phyloP scores from a whole-genome alignment of 371 early-diverging fungal species.

The Actinomortierella wolfii region DNA sequence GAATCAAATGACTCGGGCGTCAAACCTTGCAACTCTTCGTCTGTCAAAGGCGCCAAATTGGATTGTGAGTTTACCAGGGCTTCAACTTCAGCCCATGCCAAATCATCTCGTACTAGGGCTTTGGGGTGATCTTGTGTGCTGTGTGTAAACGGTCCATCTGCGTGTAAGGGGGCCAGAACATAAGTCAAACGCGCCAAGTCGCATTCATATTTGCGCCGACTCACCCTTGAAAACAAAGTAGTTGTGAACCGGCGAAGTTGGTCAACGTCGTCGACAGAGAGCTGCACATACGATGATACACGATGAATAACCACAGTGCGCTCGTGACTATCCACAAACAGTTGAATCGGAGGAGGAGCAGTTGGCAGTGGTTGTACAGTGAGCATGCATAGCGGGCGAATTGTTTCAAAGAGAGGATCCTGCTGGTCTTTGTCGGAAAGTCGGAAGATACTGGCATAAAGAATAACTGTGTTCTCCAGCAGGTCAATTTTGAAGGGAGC shows the following conservation, averaged over 20 bases:
- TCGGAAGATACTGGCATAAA: constrained; percentile 11
- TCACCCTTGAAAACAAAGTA: constrained; percentile 51
- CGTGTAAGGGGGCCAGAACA: constrained; percentile 57
- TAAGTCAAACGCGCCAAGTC: constrained; percentile 57
- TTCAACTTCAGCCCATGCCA: too few relatives aligned
- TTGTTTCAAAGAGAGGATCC: constrained; percentile 11
- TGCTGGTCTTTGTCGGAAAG: constrained; percentile 4
- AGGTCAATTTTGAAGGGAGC: not conserved
- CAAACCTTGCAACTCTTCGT: too few relatives aligned
- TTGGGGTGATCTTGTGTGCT: too few relatives aligned
- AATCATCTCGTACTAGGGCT: too few relatives aligned
- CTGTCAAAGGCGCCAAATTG: too few relatives aligned
- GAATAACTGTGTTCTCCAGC: not conserved
- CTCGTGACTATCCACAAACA: constrained; percentile 50
- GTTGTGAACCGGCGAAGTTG: constrained; percentile 57
- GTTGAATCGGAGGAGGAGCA: constrained; percentile 38
- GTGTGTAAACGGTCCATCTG: not conserved
- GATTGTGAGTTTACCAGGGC: too few relatives aligned
- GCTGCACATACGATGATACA: constrained; percentile 14
- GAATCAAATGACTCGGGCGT: too few relatives aligned
- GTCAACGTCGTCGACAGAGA: constrained; percentile 47
- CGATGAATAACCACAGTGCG: constrained; percentile 36
- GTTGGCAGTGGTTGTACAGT: constrained; percentile 55
- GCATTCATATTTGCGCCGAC: constrained; percentile 59
- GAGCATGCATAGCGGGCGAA: constrained; percentile 54